Evolutionary conservation across 805 yeast genomes (phyloP).

Genomic region (Nakazawaea wyomingensis): DNA sequence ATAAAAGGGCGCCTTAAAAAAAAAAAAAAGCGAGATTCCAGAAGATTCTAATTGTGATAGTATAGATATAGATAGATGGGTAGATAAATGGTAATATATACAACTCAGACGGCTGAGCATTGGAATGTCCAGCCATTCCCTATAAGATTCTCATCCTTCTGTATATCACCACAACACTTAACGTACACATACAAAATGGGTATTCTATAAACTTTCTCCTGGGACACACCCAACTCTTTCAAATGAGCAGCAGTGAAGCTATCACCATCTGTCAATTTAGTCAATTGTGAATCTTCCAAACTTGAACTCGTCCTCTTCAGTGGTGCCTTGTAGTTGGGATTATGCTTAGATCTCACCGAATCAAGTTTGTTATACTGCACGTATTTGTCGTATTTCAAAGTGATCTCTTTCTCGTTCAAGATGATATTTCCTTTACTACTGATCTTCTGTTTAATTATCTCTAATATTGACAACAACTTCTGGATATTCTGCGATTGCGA

Average conservation of each 20-base stretch:
- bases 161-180: neutral
- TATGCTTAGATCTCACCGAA: constrained; percentile 1
- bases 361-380: constrained; percentile 10
- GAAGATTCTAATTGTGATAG: no score
- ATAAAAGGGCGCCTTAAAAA: no score
- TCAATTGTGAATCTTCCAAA: no score
- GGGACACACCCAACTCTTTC: constrained; percentile 1
- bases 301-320: neutral
- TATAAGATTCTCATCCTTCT: neutral
- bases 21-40: no score
- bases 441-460: constrained; percentile 10
- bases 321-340: constrained; percentile 3
- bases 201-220: constrained; percentile 6
- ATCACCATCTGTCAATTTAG: constrained; percentile 6
- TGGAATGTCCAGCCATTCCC: constrained; percentile 7
- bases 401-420: neutral
- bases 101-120: constrained; percentile 1
- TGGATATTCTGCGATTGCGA: constrained; percentile 10
- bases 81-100: no score
- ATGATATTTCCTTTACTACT: neutral
- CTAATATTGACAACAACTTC: constrained; percentile 10
- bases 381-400: neutral
- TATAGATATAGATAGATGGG: no score
- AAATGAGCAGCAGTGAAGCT: constrained; percentile 8
- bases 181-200: constrained; percentile 11